Base-by-base conservation (phyloP, 1,139 yeast species). In the Casaregolazyma suthepensis region DNA sequence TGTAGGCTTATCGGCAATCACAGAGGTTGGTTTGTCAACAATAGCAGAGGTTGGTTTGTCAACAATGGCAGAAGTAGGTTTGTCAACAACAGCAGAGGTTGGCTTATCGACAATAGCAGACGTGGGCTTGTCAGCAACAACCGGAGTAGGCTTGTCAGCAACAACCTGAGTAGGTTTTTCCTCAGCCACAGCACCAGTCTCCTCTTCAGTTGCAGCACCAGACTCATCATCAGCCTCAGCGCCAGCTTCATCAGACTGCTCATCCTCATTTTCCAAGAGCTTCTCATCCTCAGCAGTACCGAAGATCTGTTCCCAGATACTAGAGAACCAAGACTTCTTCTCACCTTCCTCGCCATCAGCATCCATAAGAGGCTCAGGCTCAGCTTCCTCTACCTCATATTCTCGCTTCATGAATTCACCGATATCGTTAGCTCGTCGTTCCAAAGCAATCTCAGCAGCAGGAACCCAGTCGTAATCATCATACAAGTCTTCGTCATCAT, bases 381-480 rank as follows among this genome's bases (percentile, higher is more conserved):
- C 45, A 4, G 43, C 17, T 17, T 44, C 44, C 20, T 43, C 51
- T 15, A 18, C 12, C 5, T 26, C 47, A 15, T 47, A 51, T 20
- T 31, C 19, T 44, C 29, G 37, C 52, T 22, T 22, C 37, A 15
- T n/a, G 26, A 19, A 18, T 12, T 5, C 18, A 15, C 22, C 31
- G 17, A 17, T 23, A n/a, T 38, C 49, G n/a, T 9, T 15, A 45
- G 22, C 18, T 26, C 35, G 38, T 15, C n/a, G 12, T 29, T 45
- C 47, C 12, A 12, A 20, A 29, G 44, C 44, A 20, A 13, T 10
- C 15, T 42, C 19, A 9, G 10, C 43, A 35, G 45, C 26, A 15
- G 52, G 44, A 4, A 45, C n/a, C 46, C 46, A 42, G 23, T 51
- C 54, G 18, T 50, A 51, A 20, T 53, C 48, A 18, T 53, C 54